phyloP scores from a whole-genome alignment of 192 early-diverging fungal species.

The Entomortierella beljakovae region DNA sequence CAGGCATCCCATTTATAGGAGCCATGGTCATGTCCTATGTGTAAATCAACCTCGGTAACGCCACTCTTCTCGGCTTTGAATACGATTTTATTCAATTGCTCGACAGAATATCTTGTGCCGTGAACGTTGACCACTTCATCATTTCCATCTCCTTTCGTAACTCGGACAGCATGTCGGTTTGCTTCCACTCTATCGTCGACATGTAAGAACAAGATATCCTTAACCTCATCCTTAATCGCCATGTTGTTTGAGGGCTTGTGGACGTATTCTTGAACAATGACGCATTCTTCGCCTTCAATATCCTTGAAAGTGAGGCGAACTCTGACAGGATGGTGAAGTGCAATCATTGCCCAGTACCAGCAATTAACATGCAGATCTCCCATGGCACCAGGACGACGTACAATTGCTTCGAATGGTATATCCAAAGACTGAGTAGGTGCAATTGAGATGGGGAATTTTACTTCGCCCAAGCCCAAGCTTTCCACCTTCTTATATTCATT shows the following conservation, averaged over 20 bases:
- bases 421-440: constrained; percentile 49
- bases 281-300: constrained; percentile 53
- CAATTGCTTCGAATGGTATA: constrained; percentile 47
- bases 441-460: constrained; percentile 49
- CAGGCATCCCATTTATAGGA: constrained; percentile 51
- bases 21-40: constrained; percentile 21
- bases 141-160: constrained; percentile 18
- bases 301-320: constrained; percentile 55
- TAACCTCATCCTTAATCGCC: constrained; percentile 29
- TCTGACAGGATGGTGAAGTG: constrained; percentile 57
- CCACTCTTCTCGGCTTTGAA: constrained; percentile 49
- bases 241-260: constrained; percentile 31
- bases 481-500: constrained; percentile 44
- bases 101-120: constrained; percentile 15
- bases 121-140: constrained; percentile 35
- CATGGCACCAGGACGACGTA: constrained; percentile 47
- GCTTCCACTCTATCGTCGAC: constrained; percentile 47
- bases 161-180: constrained; percentile 18
- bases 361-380: constrained; percentile 35
- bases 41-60: constrained; percentile 47
- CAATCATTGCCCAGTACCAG: constrained; percentile 59
- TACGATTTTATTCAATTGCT: constrained; percentile 54
- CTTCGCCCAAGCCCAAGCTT: constrained; percentile 22
- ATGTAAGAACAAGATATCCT: constrained; percentile 54
- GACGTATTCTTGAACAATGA: constrained; percentile 57